Evolutionary conservation across 2,329 filamentous ascomycete species (phyloP).

Genomic region (Biscogniauxia sp.): DNA sequence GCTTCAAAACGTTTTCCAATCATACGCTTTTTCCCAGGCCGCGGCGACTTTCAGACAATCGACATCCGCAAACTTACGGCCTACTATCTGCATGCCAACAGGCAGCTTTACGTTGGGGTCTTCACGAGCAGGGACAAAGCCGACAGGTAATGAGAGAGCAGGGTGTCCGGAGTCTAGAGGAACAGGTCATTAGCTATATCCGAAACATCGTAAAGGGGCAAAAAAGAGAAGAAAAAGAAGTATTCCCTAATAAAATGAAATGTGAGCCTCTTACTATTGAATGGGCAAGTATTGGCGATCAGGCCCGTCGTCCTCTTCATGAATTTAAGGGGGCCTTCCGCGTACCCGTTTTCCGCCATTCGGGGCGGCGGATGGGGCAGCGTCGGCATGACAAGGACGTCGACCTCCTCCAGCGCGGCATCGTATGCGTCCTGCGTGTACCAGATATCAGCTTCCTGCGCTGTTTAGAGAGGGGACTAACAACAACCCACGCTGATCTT

Average conservation of each 20-base stretch:
- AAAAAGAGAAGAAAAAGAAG: no score
- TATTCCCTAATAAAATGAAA: no score
- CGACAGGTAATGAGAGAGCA: constrained; percentile 28
- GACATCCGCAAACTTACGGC: constrained; percentile 25
- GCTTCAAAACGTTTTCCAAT: constrained; percentile 24
- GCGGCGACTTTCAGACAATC: constrained; percentile 27
- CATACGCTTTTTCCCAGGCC: constrained; percentile 29
- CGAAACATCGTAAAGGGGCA: not conserved
- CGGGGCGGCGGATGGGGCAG: constrained; percentile 18
- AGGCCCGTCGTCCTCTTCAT: constrained; percentile 14
- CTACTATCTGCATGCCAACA: constrained; percentile 29
- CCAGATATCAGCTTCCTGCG: not conserved
- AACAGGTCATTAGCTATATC: not conserved
- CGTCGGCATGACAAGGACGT: constrained; percentile 31
- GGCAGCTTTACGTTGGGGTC: constrained; percentile 27
- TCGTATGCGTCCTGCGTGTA: constrained; percentile 25
- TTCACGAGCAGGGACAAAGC: constrained; percentile 27
- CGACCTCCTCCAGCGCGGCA: constrained; percentile 20
- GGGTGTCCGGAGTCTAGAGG: constrained; percentile 27
- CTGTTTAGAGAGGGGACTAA: not conserved
- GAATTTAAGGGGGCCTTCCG: constrained; percentile 16
- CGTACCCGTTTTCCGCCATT: constrained; percentile 14
- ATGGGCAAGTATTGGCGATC: constrained; percentile 24
- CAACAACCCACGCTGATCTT: constrained; percentile 17
- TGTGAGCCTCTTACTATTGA: constrained; percentile 20